Percentiles rank a stretch among this genome's conserved stretches.
Evolutionary conservation across 345 rosid genomes (phyloP).

Genomic region (Viola odorata): DNA sequence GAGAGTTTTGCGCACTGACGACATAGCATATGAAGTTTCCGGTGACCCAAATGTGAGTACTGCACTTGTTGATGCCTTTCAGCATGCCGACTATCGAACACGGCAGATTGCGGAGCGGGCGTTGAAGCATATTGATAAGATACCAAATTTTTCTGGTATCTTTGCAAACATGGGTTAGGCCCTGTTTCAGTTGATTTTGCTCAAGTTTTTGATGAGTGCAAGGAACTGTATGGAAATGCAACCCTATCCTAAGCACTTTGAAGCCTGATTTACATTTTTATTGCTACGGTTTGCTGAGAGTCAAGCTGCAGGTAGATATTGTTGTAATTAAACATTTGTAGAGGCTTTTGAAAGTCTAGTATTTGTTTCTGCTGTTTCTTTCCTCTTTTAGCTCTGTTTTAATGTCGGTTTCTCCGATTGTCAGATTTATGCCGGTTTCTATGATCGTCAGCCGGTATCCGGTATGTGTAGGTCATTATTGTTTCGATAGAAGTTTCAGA

Average conservation of each 20-base stretch:
- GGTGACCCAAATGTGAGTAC: conserved; percentile 72
- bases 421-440: no score
- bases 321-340: conserved; percentile 22
- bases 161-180: conserved; percentile 51
- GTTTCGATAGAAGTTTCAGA: no score
- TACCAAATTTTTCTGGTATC: conserved; percentile 92
- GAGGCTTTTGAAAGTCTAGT: conserved; percentile 21
- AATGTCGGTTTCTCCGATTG: no score
- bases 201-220: conserved; percentile 3
- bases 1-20: conserved; percentile 73
- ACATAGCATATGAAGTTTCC: conserved; percentile 65
- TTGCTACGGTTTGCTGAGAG: conserved; percentile 9
- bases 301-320: conserved; percentile 29
- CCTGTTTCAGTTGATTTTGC: background rate
- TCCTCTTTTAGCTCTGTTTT: background rate
- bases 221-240: conserved; percentile 18
- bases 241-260: conserved; percentile 11
- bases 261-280: background rate
- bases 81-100: conserved; percentile 77
- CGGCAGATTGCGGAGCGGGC: conserved; percentile 88
- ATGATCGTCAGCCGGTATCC: no score
- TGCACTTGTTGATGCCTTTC: conserved; percentile 90
- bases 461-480: no score
- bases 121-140: conserved; percentile 75
- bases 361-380: conserved; percentile 8